These are phyloP conservation scores for Magnolia officinalis DNA, from an alignment of 164 flowering plant species.

Conservation along the genomic window DNA sequence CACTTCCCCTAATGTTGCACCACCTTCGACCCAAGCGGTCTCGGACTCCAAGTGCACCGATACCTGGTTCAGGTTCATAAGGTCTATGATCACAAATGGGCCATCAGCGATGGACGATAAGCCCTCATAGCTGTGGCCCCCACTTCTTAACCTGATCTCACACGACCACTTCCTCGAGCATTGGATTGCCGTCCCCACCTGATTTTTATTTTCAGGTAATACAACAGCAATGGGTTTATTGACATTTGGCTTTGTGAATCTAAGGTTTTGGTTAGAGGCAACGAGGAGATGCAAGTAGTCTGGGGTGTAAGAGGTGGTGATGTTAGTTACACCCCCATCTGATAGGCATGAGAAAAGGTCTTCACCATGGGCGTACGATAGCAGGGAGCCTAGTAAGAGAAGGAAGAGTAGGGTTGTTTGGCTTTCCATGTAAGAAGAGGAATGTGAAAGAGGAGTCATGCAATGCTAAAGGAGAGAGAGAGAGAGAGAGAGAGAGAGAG, in stretches of 20 bases:
- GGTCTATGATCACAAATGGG: constrained; percentile 22
- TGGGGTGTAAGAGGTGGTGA: not conserved
- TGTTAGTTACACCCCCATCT: not conserved
- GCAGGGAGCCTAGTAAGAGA: not conserved
- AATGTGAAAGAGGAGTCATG: too few species aligned
- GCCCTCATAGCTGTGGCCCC: constrained; percentile 30
- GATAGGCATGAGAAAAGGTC: not conserved
- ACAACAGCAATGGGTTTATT: constrained; percentile 11
- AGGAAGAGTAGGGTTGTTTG: not conserved
- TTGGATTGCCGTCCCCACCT: constrained; percentile 12
- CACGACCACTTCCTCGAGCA: constrained; percentile 17
- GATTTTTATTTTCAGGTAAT: constrained; percentile 11
- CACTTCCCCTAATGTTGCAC: constrained; percentile 28
- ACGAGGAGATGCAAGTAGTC: not conserved
- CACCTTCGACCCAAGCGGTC: constrained; percentile 27
- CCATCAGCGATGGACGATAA: constrained; percentile 12
- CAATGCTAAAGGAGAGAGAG: too few species aligned
- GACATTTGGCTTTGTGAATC: not conserved
- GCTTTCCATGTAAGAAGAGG: not conserved
- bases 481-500: too few species aligned
- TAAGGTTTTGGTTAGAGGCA: not conserved
- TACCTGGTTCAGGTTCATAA: constrained; percentile 15
- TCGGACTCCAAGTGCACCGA: constrained; percentile 13
- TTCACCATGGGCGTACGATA: not conserved
- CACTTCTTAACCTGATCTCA: constrained; percentile 18